Conservation (phyloP, 2,329 filamentous ascomycete species). For the Cercospora sesami region DNA sequence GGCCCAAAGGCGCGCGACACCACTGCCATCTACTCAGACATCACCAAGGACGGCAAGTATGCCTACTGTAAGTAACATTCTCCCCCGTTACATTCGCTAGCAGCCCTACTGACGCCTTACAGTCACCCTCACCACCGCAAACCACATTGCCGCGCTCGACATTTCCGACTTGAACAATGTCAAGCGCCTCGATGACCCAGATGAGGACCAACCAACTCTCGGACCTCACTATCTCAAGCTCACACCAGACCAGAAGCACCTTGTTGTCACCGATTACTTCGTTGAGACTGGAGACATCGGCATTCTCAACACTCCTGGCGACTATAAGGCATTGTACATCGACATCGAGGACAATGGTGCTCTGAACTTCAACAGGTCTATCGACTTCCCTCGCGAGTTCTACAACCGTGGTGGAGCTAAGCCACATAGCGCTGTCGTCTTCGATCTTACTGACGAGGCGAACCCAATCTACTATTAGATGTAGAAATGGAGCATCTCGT, state of each 20-base stretch:
- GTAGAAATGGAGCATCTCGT: not conserved
- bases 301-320: conserved; percentile 58
- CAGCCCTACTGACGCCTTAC: not conserved
- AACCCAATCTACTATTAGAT: not conserved
- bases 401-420: conserved; percentile 57
- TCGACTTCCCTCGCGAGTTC: conserved; percentile 58
- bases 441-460: not conserved
- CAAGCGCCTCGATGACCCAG: conserved; percentile 61
- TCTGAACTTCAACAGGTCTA: conserved; percentile 61
- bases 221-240: conserved; percentile 66
- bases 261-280: conserved; percentile 66
- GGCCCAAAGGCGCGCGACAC: not conserved
- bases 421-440: conserved; percentile 45
- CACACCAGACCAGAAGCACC: conserved; percentile 63
- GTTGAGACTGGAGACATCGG: conserved; percentile 62
- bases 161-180: conserved; percentile 53
- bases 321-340: conserved; percentile 64
- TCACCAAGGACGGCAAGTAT: not conserved
- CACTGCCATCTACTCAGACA: not conserved
- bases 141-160: not conserved
- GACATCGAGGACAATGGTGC: conserved; percentile 57
- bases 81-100: not conserved
- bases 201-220: conserved; percentile 59
- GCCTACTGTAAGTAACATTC: not conserved
- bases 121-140: not conserved